Evolutionary conservation across 352 stramenopile species (phyloP).

Genomic region (Hyaloperonospora brassicae): DNA sequence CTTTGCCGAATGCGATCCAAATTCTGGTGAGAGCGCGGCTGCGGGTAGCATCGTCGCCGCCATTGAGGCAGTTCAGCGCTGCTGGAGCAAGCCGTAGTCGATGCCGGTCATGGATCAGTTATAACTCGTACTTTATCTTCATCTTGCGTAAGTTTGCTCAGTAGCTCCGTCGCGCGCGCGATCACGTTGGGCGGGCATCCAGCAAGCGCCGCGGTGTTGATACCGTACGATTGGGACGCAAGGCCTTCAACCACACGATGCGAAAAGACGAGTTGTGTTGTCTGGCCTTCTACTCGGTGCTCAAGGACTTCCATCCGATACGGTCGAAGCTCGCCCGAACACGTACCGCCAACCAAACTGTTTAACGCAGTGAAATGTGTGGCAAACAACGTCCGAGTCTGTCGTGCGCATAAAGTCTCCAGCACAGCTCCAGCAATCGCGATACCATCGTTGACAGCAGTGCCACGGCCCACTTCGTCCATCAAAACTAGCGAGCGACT

Average conservation of each 20-base stretch:
- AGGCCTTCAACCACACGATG: conserved; percentile 67
- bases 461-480: conserved; percentile 83
- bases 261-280: conserved; percentile 61
- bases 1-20: too few species aligned
- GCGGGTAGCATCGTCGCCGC: too few species aligned
- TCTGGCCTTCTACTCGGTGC: conserved; percentile 14
- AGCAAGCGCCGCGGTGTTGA: conserved; percentile 70
- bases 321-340: conserved; percentile 32
- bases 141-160: conserved; percentile 19
- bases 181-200: conserved; percentile 47
- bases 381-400: conserved; percentile 66
- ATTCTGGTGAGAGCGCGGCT: too few species aligned
- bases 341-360: conserved; percentile 30
- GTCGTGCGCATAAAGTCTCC: conserved; percentile 51
- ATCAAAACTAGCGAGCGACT: conserved; percentile 78
- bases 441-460: conserved; percentile 64
- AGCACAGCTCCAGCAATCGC: conserved; percentile 76
- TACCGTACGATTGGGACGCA: conserved; percentile 63
- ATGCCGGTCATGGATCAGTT: too few species aligned
- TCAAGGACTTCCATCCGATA: conserved; percentile 70
- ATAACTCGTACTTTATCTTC: neutral
- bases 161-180: conserved; percentile 38
- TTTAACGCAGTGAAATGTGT: conserved; percentile 78
- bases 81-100: too few species aligned
- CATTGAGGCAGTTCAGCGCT: too few species aligned